Base-by-base conservation (phyloP, 2,329 filamentous ascomycete species). In the Xylariaceae sp. region DNA sequence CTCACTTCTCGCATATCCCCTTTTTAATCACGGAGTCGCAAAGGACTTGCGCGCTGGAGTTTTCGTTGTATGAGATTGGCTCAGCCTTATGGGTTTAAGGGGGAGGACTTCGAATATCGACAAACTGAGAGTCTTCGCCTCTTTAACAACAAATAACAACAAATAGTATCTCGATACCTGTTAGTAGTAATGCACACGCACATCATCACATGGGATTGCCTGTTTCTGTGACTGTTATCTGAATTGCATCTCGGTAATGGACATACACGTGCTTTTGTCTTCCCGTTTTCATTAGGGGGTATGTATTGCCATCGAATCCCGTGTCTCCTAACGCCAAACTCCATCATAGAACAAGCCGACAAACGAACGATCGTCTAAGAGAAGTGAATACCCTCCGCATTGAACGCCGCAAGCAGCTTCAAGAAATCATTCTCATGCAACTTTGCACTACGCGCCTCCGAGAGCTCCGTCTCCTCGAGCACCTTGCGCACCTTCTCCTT, bases 351-450 rank as follows among this genome's bases (percentile, higher is more conserved):
- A n/a, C n/a, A n/a, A n/a, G n/a, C n/a, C n/a, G n/a, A n/a, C n/a
- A n/a, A n/a, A n/a, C n/a, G n/a, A 17, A 39, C 4, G 37, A 39
- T 9, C 37, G 37, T 37, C 79, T 74, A 92, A 63, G 84, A 88
- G 73, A 97, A 97, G 77, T 97, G 93, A 61, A 97, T 93, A 34
- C 91, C 91, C 72, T 96, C 90, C 65, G 90, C 85, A 72, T 97
- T 96, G 74, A 97, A 96, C 1, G 89, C 88, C 66, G 80, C 82
- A 45, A 96, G 75, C 65, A 97, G 74, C 67, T 87, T 87, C 72
- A 99, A 76, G 71, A 97, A 97, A 69, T 96, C 92, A 55, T 89
- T 92, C 76, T 97, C 91, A 70, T 97, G 92, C 70, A 92, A 95
- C 78, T 94, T 87, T 62, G 90, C 83, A 9, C 92, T 84, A 65